A percentile compares a stretch with the other conserved stretches of the same genome.
Evolutionary conservation across 371 early-diverging fungal species (phyloP).

Genomic region (Dentiscutata heterogama): DNA sequence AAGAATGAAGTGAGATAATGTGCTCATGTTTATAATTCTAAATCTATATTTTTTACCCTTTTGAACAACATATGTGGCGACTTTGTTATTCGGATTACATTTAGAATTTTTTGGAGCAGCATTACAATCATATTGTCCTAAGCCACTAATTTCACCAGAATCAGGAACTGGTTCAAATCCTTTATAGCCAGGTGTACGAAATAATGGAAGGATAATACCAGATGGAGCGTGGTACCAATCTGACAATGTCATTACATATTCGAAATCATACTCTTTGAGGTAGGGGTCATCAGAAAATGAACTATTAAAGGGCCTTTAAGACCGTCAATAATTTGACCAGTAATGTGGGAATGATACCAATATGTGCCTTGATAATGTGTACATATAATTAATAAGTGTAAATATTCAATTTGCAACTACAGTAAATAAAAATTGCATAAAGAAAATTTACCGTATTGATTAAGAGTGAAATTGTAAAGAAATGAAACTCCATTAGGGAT

Average conservation of each 20-base stretch:
- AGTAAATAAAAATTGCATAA: too few relatives aligned
- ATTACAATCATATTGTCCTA: conserved; percentile 47
- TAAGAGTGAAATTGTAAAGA: background rate
- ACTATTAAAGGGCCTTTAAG: conserved; percentile 49
- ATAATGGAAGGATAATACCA: conserved; percentile 52
- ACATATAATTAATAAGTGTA: too few relatives aligned
- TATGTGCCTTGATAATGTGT: background rate
- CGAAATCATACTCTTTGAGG: conserved; percentile 68
- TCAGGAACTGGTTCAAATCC: conserved; percentile 67
- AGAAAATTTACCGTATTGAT: background rate
- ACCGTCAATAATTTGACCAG: background rate
- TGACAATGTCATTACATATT: conserved; percentile 66
- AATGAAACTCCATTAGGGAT: background rate
- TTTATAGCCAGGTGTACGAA: conserved; percentile 51
- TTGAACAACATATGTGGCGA: conserved; percentile 60
- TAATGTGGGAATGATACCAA: conserved; percentile 7
- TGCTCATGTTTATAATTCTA: too few relatives aligned
- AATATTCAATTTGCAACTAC: too few relatives aligned
- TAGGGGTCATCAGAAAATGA: conserved; percentile 70
- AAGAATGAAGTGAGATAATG: too few relatives aligned
- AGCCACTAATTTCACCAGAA: conserved; percentile 67
- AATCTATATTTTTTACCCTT: conserved; percentile 66
- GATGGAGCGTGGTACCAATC: conserved; percentile 78
- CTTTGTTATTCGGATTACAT: background rate
- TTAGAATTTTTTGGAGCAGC: background rate